phyloP scores from a whole-genome alignment of 106 monocot species.

The Narthecium ossifragum region DNA sequence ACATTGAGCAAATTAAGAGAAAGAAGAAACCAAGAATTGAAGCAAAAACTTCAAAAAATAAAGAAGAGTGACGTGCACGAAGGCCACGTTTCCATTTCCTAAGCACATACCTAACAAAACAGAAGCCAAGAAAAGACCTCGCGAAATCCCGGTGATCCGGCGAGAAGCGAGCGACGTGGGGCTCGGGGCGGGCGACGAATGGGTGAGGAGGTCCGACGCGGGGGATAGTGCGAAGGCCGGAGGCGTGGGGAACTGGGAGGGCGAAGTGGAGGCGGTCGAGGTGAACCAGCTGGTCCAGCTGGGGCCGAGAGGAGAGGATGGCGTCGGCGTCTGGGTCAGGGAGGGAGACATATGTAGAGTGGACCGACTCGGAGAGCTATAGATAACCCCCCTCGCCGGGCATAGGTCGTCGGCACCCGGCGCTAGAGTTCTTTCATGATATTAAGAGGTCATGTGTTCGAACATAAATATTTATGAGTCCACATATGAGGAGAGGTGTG shows the following conservation, averaged over 20 bases:
- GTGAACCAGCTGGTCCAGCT: constrained; percentile 79
- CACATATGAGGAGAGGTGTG: too few species aligned
- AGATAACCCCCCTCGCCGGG: constrained; percentile 70
- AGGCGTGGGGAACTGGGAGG: constrained; percentile 50
- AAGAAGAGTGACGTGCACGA: too few species aligned
- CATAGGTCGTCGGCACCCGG: constrained; percentile 51
- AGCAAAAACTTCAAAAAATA: too few species aligned
- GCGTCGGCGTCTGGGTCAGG: constrained; percentile 40
- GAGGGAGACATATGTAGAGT: constrained; percentile 92
- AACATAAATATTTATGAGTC: too few species aligned
- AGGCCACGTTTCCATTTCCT: too few species aligned
- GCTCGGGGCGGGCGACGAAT: constrained; percentile 40
- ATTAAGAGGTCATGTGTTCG: too few species aligned
- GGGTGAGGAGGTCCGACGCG: constrained; percentile 24
- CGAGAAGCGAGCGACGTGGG: constrained; percentile 42
- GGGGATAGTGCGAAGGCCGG: constrained; percentile 51
- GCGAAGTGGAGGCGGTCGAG: constrained; percentile 58
- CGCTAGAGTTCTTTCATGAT: too few species aligned
- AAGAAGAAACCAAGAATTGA: too few species aligned
- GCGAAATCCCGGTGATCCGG: too few species aligned
- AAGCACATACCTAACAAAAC: too few species aligned
- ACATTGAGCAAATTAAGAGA: too few species aligned
- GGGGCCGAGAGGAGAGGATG: constrained; percentile 54
- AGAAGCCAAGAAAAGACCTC: too few species aligned
- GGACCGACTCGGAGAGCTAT: constrained; percentile 84